Evolutionary conservation across 768 basidiomycete genomes (phyloP).

Genomic region (Boletus rex-veris): DNA sequence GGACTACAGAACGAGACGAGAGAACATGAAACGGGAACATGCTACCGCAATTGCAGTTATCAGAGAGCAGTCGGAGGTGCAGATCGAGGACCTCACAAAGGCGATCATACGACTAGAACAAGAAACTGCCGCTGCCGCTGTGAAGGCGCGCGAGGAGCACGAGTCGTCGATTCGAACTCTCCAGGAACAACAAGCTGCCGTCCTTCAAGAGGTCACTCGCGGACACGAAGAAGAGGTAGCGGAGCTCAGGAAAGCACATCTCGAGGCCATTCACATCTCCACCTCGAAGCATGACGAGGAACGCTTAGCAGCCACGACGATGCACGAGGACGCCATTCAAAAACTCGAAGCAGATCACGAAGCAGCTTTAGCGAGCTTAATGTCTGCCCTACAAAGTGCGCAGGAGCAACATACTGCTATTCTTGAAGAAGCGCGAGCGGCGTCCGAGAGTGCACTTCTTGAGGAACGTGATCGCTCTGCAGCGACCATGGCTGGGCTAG

Average conservation of each 20-base stretch:
- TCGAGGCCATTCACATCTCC: slow-evolving; percentile 34
- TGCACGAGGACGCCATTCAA: slow-evolving; percentile 42
- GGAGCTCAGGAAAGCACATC: slow-evolving; percentile 47
- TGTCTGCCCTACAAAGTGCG: slow-evolving; percentile 38
- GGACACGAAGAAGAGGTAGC: slow-evolving; percentile 56
- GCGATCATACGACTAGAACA: slow-evolving; percentile 47
- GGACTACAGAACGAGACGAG: slow-evolving; percentile 45
- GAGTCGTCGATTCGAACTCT: slow-evolving; percentile 46
- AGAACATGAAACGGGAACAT: slow-evolving; percentile 36
- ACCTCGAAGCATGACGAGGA: slow-evolving; percentile 35
- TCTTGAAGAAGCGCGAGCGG: slow-evolving; percentile 36
- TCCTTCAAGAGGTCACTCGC: slow-evolving; percentile 53
- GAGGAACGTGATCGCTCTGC: slow-evolving; percentile 49
- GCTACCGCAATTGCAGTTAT: slow-evolving; percentile 28
- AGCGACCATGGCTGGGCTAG: slow-evolving; percentile 46
- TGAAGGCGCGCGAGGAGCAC: slow-evolving; percentile 42
- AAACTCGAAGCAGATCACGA: slow-evolving; percentile 48
- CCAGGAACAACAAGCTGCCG: slow-evolving; percentile 52
- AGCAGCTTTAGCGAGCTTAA: slow-evolving; percentile 40
- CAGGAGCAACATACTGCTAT: slow-evolving; percentile 33
- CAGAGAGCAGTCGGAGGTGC: slow-evolving; percentile 37
- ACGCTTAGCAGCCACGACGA: slow-evolving; percentile 32
- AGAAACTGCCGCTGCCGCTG: slow-evolving; percentile 38
- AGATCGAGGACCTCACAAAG: slow-evolving; percentile 62
- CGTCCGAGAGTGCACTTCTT: slow-evolving; percentile 34